phyloP scores from a whole-genome alignment of 2,329 filamentous ascomycete species.

The Claviceps fusiformis region DNA sequence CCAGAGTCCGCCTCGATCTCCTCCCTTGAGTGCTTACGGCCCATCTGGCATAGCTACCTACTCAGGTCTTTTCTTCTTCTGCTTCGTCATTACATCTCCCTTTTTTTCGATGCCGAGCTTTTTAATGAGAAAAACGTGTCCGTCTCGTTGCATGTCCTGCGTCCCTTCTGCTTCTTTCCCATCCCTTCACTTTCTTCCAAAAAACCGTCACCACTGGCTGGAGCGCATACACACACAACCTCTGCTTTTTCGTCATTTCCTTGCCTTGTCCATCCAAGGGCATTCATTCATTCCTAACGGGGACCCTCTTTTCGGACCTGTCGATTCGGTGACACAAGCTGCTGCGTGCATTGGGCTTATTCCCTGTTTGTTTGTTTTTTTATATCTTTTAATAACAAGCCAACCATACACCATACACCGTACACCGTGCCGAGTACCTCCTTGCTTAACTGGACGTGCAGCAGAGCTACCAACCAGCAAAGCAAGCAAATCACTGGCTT shows the following conservation, averaged over 20 bases:
- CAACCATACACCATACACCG: background rate
- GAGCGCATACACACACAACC: background rate
- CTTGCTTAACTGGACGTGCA: background rate
- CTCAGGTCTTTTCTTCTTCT: background rate
- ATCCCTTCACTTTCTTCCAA: background rate
- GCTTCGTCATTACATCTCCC: background rate
- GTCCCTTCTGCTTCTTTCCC: background rate
- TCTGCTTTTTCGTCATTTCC: background rate
- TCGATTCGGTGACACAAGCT: background rate
- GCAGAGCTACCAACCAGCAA: background rate
- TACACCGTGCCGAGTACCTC: background rate
- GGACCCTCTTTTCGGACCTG: conserved; percentile 7
- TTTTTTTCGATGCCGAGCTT: too few species aligned
- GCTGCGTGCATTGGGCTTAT: background rate
- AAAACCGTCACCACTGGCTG: background rate
- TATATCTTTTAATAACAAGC: background rate
- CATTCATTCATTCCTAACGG: background rate
- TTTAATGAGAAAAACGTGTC: background rate
- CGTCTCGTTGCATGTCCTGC: background rate
- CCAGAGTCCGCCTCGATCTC: background rate
- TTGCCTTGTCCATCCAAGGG: background rate
- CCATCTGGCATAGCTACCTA: background rate
- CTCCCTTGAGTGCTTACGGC: background rate
- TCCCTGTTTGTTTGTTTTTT: background rate
- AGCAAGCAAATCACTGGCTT: background rate